These are phyloP conservation scores for Fusarium sp. DNA, from an alignment of 2,329 filamentous ascomycete species.

Conservation along the genomic window DNA sequence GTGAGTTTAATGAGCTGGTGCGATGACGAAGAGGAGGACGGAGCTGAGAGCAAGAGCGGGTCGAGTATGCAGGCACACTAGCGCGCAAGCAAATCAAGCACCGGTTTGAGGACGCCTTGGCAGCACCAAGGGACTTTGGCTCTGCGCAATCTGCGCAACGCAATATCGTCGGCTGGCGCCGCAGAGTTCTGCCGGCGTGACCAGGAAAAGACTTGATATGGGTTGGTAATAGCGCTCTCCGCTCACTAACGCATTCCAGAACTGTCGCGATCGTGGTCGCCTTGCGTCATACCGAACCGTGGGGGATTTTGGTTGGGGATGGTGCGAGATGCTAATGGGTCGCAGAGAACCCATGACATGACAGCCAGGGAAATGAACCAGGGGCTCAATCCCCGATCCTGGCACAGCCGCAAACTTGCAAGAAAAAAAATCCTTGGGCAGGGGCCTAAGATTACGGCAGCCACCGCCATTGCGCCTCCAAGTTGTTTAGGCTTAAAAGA, in stretches of 20 bases:
- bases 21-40: slow-evolving; percentile 35
- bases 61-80: slow-evolving; percentile 44
- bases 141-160: slow-evolving; percentile 13
- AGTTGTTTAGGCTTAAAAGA: slow-evolving; percentile 41
- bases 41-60: slow-evolving; percentile 35
- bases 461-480: slow-evolving; percentile 40
- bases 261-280: slow-evolving; percentile 29
- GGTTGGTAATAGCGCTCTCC: slow-evolving; percentile 30
- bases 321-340: slow-evolving; percentile 32
- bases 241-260: slow-evolving; percentile 38
- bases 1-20: slow-evolving; percentile 34
- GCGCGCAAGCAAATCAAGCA: slow-evolving; percentile 40
- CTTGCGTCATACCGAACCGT: slow-evolving; percentile 45
- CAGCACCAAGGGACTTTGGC: slow-evolving; percentile 23
- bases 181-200: slow-evolving; percentile 34
- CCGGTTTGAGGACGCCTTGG: slow-evolving; percentile 31
- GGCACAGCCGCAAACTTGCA: slow-evolving; percentile 28
- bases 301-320: slow-evolving; percentile 34
- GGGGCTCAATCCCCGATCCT: slow-evolving; percentile 32
- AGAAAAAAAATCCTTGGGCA: slow-evolving; percentile 29
- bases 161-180: slow-evolving; percentile 26
- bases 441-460: slow-evolving; percentile 36
- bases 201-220: slow-evolving; percentile 29
- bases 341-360: slow-evolving; percentile 43
- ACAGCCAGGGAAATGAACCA: slow-evolving; percentile 36